Percentiles rank a stretch among this genome's conserved stretches.
Conservation (phyloP, 768 basidiomycete genomes). For the Auricularia cornea region DNA sequence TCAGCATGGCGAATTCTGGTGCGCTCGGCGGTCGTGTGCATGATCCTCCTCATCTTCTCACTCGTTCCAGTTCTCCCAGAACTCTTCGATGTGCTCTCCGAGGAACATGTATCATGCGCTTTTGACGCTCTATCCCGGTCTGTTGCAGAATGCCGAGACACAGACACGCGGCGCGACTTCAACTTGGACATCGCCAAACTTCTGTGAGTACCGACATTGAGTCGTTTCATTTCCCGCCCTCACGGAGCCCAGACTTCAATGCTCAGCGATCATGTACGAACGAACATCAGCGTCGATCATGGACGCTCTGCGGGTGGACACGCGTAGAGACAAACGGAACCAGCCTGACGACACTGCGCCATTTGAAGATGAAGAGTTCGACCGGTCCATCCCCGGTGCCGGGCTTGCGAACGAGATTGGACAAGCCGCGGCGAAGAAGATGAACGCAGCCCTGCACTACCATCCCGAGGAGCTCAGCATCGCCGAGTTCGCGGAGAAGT, state of each 20-base stretch:
- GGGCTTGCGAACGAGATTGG: constrained; percentile 8
- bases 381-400: constrained; percentile 5
- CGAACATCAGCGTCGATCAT: constrained; percentile 11
- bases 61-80: constrained; percentile 12
- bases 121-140: constrained; percentile 7
- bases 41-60: no score
- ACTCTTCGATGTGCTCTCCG: constrained; percentile 12
- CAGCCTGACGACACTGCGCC: no score
- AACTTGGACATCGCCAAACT: constrained; percentile 9
- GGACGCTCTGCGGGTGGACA: no score
- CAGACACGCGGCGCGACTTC: constrained; percentile 11
- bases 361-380: background rate
- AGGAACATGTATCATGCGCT: constrained; percentile 10
- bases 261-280: constrained; percentile 16
- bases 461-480: constrained; percentile 12
- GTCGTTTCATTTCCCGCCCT: background rate
- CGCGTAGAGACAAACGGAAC: no score
- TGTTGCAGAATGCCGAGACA: constrained; percentile 7
- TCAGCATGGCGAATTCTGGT: constrained; percentile 10
- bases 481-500: constrained; percentile 5
- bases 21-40: background rate
- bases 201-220: background rate
- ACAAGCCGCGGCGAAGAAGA: constrained; percentile 3
- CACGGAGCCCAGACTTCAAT: constrained; percentile 8
- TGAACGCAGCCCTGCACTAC: constrained; percentile 10